Evolutionary conservation across 441 rosid species (phyloP).

Genomic region (Francoa sonchifolia): DNA sequence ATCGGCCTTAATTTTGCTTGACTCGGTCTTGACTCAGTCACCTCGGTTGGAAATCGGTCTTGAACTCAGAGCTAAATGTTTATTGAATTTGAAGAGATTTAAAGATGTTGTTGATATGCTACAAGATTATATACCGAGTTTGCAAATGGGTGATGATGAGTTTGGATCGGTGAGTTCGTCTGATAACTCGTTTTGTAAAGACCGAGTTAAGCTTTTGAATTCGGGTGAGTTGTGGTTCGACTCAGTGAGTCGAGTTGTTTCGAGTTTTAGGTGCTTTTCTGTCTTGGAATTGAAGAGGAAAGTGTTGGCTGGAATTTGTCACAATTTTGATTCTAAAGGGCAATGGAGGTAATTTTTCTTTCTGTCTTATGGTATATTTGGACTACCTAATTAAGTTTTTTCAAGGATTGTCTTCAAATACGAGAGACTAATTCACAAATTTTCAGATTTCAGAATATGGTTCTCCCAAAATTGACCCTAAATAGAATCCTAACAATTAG

Average conservation of each 20-base stretch:
- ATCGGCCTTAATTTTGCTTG: constrained; percentile 56
- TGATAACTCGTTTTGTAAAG: constrained; percentile 46
- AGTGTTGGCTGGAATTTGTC: constrained; percentile 65
- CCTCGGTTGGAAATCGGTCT: constrained; percentile 78
- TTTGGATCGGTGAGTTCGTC: constrained; percentile 36
- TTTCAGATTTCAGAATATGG: too few species aligned
- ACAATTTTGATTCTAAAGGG: constrained; percentile 65
- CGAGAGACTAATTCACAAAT: too few species aligned
- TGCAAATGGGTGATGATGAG: constrained; percentile 47
- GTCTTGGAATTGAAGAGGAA: constrained; percentile 88
- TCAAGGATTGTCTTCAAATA: background rate
- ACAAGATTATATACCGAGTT: constrained; percentile 80
- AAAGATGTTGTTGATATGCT: constrained; percentile 89
- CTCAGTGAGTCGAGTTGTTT: constrained; percentile 27
- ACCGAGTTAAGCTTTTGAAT: constrained; percentile 52
- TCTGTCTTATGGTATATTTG: background rate
- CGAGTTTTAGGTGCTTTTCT: constrained; percentile 69
- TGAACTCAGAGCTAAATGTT: constrained; percentile 76
- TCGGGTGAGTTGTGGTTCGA: constrained; percentile 23
- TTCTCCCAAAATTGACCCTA: too few species aligned
- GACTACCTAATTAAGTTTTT: background rate
- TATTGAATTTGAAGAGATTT: constrained; percentile 66
- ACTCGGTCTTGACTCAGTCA: constrained; percentile 60
- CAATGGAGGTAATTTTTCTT: constrained; percentile 65
- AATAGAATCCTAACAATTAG: too few species aligned